phyloP scores from a whole-genome alignment of 768 basidiomycete species.

The Mycena chlorophos region DNA sequence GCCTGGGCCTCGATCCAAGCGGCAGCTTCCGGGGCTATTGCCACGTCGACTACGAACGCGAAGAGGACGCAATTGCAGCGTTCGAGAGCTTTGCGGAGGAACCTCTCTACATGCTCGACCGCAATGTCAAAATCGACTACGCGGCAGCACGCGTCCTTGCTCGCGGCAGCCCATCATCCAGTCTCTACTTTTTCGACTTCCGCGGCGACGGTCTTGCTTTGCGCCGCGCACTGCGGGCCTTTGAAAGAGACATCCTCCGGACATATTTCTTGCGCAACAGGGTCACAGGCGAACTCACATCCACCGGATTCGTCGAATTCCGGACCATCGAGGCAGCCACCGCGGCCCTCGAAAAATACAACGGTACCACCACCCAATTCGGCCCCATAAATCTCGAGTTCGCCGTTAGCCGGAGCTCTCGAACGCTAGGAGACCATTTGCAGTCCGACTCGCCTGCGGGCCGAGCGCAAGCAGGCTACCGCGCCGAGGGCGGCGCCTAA shows the following conservation, averaged over 20 bases:
- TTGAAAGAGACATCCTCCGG: slow-evolving; percentile 14
- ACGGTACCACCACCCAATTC: slow-evolving; percentile 35
- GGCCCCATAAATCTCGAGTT: slow-evolving; percentile 45
- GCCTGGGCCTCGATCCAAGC: slow-evolving; percentile 33
- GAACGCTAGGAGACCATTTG: neutral
- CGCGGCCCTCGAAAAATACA: slow-evolving; percentile 45
- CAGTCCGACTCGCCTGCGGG: neutral
- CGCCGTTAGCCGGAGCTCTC: slow-evolving; percentile 29
- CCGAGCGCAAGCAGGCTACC: neutral
- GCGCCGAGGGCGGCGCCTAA: slow-evolving; percentile 27
- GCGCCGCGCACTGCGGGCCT: slow-evolving; percentile 27
- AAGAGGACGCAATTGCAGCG: slow-evolving; percentile 39
- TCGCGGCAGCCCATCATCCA: slow-evolving; percentile 27
- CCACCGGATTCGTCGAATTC: slow-evolving; percentile 58
- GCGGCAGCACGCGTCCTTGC: slow-evolving; percentile 23
- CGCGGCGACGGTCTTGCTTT: slow-evolving; percentile 28
- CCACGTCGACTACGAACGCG: slow-evolving; percentile 43
- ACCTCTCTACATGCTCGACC: slow-evolving; percentile 49
- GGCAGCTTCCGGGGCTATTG: slow-evolving; percentile 46
- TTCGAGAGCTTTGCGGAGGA: slow-evolving; percentile 39
- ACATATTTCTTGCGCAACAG: slow-evolving; percentile 30
- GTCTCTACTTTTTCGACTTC: slow-evolving; percentile 33
- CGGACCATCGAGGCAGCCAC: slow-evolving; percentile 43
- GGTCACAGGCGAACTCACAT: slow-evolving; percentile 30
- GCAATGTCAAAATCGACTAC: slow-evolving; percentile 45